Conservation (phyloP, 169 alveolate genomes). For the Cryptosporidium bovis region DNA sequence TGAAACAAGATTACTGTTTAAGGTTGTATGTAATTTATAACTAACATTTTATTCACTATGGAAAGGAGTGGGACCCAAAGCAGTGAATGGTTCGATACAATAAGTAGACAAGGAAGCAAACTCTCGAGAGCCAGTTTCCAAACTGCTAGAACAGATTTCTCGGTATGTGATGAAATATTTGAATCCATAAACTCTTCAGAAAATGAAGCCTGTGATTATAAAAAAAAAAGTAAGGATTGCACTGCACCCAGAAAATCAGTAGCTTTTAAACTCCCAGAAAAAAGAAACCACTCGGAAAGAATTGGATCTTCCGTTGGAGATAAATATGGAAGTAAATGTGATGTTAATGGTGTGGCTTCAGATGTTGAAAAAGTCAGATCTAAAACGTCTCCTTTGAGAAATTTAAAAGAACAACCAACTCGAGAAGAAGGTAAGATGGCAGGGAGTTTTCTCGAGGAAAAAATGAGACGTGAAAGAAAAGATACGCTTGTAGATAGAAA, state of each 20-base stretch:
- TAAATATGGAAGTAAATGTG: not conserved
- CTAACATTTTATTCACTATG: not conserved
- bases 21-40: not conserved
- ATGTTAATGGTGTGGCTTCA: not conserved
- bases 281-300: conserved; percentile 8
- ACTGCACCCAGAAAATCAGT: not conserved
- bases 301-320: not conserved
- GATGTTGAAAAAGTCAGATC: not conserved
- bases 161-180: conserved; percentile 33
- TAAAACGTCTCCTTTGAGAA: conserved; percentile 6
- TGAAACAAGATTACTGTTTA: not conserved
- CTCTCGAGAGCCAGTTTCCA: conserved; percentile 54
- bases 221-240: no score
- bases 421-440: not conserved
- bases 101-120: conserved; percentile 60
- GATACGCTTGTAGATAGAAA: conserved; percentile 9
- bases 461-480: not conserved
- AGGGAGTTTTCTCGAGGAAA: not conserved
- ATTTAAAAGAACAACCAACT: not conserved
- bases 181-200: not conserved
- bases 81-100: conserved; percentile 44
- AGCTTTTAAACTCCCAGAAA: conserved; percentile 7
- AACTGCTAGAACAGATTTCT: conserved; percentile 41
- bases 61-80: conserved; percentile 8
- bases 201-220: not conserved